Conservation (phyloP, 768 basidiomycete species). For the Boletus fagicola region DNA sequence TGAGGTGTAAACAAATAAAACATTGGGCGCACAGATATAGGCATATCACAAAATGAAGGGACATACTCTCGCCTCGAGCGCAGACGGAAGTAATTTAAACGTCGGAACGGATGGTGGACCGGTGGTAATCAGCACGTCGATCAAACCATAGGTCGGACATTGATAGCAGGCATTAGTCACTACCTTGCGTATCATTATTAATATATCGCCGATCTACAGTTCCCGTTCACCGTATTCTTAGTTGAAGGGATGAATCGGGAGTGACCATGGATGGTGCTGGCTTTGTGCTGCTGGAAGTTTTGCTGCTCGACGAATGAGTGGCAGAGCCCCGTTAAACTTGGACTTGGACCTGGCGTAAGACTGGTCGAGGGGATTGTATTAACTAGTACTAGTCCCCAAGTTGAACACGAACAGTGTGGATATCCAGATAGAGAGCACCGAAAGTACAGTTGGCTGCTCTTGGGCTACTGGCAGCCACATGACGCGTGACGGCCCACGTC, state of each 20-base stretch:
- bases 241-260: background rate
- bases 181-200: background rate
- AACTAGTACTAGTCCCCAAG: background rate
- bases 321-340: background rate
- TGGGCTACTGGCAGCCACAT: too few species aligned
- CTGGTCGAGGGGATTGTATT: background rate
- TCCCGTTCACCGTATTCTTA: background rate
- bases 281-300: background rate
- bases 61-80: background rate
- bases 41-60: background rate
- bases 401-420: background rate
- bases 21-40: background rate
- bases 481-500: too few species aligned
- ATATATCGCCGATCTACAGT: background rate
- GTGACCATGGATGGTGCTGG: background rate
- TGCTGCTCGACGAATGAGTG: background rate
- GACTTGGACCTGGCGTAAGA: background rate
- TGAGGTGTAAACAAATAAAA: background rate
- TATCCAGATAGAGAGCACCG: background rate
- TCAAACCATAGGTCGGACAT: background rate
- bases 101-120: background rate
- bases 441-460: background rate
- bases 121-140: background rate
- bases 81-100: background rate
- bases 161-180: background rate